Conservation (phyloP, 176 grass and related monocot species). For the Cymbopogon citratus region DNA sequence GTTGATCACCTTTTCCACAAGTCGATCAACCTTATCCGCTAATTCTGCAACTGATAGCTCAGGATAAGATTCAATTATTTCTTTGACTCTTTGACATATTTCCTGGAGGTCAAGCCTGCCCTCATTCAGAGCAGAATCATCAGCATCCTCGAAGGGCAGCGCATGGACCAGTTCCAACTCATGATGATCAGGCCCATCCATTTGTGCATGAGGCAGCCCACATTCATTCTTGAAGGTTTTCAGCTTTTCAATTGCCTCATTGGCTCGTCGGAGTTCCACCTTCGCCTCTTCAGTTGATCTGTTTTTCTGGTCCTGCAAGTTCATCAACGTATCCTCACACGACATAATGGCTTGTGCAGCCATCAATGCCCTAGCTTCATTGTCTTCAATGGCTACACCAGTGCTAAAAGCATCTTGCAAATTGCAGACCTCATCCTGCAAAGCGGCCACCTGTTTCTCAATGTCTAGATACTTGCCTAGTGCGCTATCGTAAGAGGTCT, state of each 20-base stretch:
- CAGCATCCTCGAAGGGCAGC: background rate
- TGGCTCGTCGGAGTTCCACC: conserved; percentile 50
- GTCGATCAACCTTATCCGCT: conserved; percentile 54
- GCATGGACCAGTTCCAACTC: conserved; percentile 9
- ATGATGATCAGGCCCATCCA: conserved; percentile 13
- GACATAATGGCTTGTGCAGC: conserved; percentile 72
- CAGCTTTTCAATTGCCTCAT: conserved; percentile 54
- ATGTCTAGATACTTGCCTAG: conserved; percentile 70
- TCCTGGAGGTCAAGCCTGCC: conserved; percentile 45
- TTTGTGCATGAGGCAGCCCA: conserved; percentile 22
- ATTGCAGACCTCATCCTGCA: conserved; percentile 68
- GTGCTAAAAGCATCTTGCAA: conserved; percentile 75
- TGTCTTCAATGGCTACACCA: conserved; percentile 65
- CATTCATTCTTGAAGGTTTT: conserved; percentile 51
- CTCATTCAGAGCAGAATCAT: conserved; percentile 30
- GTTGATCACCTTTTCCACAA: conserved; percentile 57
- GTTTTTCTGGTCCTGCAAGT: conserved; percentile 57
- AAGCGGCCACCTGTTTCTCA: conserved; percentile 54
- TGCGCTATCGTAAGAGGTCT: conserved; percentile 59
- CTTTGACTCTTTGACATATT: conserved; percentile 47
- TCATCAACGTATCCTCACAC: conserved; percentile 69
- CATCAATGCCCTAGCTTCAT: conserved; percentile 85
- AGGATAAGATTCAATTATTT: conserved; percentile 38
- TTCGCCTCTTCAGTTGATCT: conserved; percentile 50
- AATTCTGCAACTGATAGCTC: conserved; percentile 50